Base-by-base conservation (phyloP, 2,329 filamentous ascomycete species). In the Ramichloridium luteum region DNA sequence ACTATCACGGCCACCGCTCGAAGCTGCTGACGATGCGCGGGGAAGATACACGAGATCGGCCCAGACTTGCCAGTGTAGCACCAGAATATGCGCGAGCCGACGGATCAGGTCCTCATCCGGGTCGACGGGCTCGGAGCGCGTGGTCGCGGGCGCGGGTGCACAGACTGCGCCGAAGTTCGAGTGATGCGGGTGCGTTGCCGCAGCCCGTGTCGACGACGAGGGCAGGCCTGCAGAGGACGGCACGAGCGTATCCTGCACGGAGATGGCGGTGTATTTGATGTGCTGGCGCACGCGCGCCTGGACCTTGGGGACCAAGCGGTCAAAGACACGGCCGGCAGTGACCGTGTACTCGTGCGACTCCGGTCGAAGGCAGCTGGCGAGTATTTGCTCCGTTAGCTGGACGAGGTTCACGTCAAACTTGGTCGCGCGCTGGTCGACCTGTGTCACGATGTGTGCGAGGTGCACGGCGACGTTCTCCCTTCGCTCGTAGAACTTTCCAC, bases 21-120 rank as follows among this genome's bases (percentile, higher is more conserved):
- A 46, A 11, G 30, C 35, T 27, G 31, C 36, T 15, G 45, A 45
- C 12, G 48, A 43, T 16, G 38, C 35, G 12, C 30, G 27, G 5
- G 43, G 40, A 6, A 50, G 41, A 51, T 93, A 93, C 9, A 80
- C 74, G 32, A 93, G 63, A 2, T 73, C 72, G 2, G 72, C 71
- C 84, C 86, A 96, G 3, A 93, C 79, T 29, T 82, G 72, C 85
- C 86, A 94, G 57, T 94, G 85, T 14, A 96, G 61, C 4, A 90
- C 68, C 10, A 81, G 75, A 27, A 94, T 73, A 50, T 94, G 88
- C 4, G 83, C 78, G 30, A 93, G 67, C 27, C 82, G 74, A 27
- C 76, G 78, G 1, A 82, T 74, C 54, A 93, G 72, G 36, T 84
- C 77, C 14, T 50, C 45, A 16, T 53, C 47, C 3, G 48, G 41